Percentiles rank a stretch among this genome's conserved stretches.
phyloP scores from a whole-genome alignment of 805 yeast species.

The Cyberlindnera amylophila region DNA sequence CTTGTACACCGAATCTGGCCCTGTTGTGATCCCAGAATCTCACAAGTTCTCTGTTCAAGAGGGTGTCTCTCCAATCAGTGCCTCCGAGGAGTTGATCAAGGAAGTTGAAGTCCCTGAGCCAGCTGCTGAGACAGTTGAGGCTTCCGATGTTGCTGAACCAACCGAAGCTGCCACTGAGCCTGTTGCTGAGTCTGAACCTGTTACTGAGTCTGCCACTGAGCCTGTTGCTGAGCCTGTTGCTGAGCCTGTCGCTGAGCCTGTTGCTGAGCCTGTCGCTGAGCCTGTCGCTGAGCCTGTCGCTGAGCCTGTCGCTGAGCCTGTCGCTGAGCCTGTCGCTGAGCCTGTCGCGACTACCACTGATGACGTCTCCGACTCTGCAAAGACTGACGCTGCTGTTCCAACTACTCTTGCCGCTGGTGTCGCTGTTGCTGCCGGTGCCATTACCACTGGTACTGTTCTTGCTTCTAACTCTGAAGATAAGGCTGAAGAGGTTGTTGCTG shows the following conservation, averaged over 20 bases:
- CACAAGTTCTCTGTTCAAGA: slow-evolving; percentile 20
- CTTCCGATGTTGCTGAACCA: background rate
- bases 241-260: background rate
- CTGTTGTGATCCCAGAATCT: slow-evolving; percentile 21
- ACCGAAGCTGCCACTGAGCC: background rate
- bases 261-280: background rate
- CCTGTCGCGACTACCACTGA: too few relatives aligned
- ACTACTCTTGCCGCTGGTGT: slow-evolving; percentile 1
- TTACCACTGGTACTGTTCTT: slow-evolving; percentile 4
- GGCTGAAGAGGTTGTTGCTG: background rate
- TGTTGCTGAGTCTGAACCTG: background rate
- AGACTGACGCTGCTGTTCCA: background rate
- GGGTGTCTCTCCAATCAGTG: slow-evolving; percentile 10
- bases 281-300: background rate
- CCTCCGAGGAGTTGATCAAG: slow-evolving; percentile 2
- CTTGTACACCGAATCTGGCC: slow-evolving; percentile 14
- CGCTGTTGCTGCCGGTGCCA: slow-evolving; percentile 2
- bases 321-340: too few relatives aligned
- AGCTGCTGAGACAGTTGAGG: slow-evolving; percentile 3
- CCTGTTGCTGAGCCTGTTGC: background rate
- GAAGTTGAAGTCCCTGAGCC: background rate
- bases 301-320: background rate
- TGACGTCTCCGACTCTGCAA: too few relatives aligned
- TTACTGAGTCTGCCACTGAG: background rate
- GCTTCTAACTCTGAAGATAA: slow-evolving; percentile 3